Base-by-base conservation (phyloP, 768 basidiomycete species). In the Boletus sp. region DNA sequence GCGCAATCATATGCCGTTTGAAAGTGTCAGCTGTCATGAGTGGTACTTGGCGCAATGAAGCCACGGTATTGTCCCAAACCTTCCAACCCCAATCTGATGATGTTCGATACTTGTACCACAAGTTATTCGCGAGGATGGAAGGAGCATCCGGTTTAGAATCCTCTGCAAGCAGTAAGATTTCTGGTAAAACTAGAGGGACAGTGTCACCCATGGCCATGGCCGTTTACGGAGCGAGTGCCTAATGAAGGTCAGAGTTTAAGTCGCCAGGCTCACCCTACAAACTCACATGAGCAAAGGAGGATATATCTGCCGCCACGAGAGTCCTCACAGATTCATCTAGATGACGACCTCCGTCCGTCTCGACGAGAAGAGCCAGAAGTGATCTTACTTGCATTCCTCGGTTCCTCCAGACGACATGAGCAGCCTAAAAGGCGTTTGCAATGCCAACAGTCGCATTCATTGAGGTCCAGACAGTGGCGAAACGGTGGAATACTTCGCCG, bases 101-200 rank as follows among this genome's bases (percentile, higher is more conserved):
- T 15, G 82, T 83, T 42, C 87, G 83, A 63, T 92, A 92, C 66
- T 89, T 88, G 71, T 89, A 88, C 91, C 91, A 93, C 14, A 93
- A 75, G 46, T 80, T 80, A 62, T 87, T 88, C 0, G 90, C 90
- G 20, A 93, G 82, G 47, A 81, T 79, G 1, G 85, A 84, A 2
- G 88, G 81, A 5, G 85, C 88, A 55, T 86, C 83, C 0, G 75
- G 74, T 49, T 80, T 78, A 3, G 77, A 71, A 64, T 89, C 83
- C 10, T 77, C 80, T 5, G 82, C 80, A n/a, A 91, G 79, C 8
- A 84, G 67, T 18, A 88, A 73, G 39, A 91, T 88, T 67, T 91
- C 89, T 0, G 86, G 84, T 10, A 80, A 70, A 41, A 70, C 71
- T 1, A 54, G 54, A 15, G 79, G 79, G 2, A 75, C 78, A 14